phyloP scores from a whole-genome alignment of 345 rosid genomes.

The thale cress (Arabidopsis thaliana) region TAIR10.1 NC_003074.8:6806001-6806500 shows the following conservation, averaged over 20 bases:
- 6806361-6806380: conserved; percentile 65
- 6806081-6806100: conserved; percentile 98
- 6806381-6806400: conserved; percentile 79
- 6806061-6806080: conserved; percentile 95
- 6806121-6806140: conserved; percentile 83
- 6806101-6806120: conserved; percentile 96
- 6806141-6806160: conserved; percentile 65
- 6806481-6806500: neutral
- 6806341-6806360: neutral
- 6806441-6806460: conserved; percentile 98
- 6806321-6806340: neutral
- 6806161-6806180: neutral
- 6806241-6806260: neutral
- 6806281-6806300: neutral
- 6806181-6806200: neutral
- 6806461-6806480: conserved; percentile 24
- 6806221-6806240: neutral
- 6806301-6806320: neutral
- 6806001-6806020: conserved; percentile 46
- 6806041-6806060: conserved; percentile 72
- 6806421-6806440: conserved; percentile 90
- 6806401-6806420: conserved; percentile 91
- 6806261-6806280: neutral
- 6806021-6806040: conserved; percentile 86
- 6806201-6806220: neutral